Conservation (phyloP, 768 basidiomycete genomes). For the Termitomyces sp. region DNA sequence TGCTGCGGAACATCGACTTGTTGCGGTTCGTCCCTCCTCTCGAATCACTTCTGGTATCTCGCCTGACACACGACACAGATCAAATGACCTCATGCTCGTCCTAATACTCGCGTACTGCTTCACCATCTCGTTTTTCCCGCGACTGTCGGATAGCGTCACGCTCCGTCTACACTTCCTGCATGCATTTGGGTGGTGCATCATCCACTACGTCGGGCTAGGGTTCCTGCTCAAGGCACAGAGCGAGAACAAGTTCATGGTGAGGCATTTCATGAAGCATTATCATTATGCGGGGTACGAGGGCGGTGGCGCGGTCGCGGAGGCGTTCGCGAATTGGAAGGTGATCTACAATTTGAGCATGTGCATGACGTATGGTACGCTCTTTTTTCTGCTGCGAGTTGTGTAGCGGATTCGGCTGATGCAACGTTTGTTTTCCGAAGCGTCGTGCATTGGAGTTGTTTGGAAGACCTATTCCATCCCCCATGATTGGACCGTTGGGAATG, state of each 20-base stretch:
- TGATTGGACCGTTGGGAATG: conserved; percentile 86
- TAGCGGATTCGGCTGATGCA: neutral
- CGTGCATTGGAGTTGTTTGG: conserved; percentile 83
- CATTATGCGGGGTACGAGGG: conserved; percentile 73
- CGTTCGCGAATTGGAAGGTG: conserved; percentile 93
- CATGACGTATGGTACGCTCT: conserved; percentile 82
- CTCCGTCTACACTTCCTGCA: conserved; percentile 77
- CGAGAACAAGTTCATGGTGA: conserved; percentile 80
- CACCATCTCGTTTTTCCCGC: conserved; percentile 54
- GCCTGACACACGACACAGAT: conserved; percentile 37
- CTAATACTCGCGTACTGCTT: conserved; percentile 69
- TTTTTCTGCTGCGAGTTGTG: neutral
- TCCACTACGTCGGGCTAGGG: conserved; percentile 88
- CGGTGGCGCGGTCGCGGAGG: conserved; percentile 83
- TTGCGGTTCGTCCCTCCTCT: conserved; percentile 50
- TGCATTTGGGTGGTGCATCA: conserved; percentile 77
- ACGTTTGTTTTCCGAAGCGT: conserved; percentile 43
- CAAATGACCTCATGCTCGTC: conserved; percentile 78
- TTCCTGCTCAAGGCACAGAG: conserved; percentile 81
- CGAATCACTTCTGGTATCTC: neutral
- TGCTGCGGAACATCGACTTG: conserved; percentile 77
- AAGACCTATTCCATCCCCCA: conserved; percentile 80
- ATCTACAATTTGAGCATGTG: conserved; percentile 89
- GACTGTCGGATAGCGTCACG: conserved; percentile 38
- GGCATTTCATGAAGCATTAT: conserved; percentile 94